A percentile compares a stretch with the other conserved stretches of the same genome.
These are phyloP conservation scores for Protomyces gravidus DNA, from an alignment of 1,139 yeast genomes.

Conservation along the genomic window DNA sequence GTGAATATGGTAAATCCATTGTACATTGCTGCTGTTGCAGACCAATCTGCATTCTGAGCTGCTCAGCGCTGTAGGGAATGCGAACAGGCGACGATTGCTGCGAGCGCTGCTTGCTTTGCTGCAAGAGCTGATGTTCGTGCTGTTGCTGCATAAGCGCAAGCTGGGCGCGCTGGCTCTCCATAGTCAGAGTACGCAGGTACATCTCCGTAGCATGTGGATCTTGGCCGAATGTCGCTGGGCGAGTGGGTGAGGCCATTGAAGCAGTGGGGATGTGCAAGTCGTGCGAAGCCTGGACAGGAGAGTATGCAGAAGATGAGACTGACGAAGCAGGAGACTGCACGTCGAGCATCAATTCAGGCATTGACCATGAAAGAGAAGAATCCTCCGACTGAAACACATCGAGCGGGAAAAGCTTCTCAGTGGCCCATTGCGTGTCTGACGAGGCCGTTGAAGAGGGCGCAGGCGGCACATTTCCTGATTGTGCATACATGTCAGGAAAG, in stretches of 20 bases:
- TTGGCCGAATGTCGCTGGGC: not conserved
- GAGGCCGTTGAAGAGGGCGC: not conserved
- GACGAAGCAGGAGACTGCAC: slow-evolving; percentile 17
- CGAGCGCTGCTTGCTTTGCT: not conserved
- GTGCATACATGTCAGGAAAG: slow-evolving; percentile 1
- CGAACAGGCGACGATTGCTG: not conserved
- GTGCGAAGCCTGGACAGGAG: slow-evolving; percentile 1
- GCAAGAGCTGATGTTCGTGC: not conserved
- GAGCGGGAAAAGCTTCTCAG: slow-evolving; percentile 22
- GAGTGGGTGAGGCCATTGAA: not conserved
- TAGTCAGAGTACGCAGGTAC: not conserved
- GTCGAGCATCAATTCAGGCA: slow-evolving; percentile 8
- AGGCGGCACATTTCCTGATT: not conserved
- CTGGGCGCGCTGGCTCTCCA: not conserved
- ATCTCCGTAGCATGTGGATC: not conserved
- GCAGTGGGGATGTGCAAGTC: not conserved
- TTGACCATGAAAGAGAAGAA: slow-evolving; percentile 2
- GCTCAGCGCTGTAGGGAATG: not conserved
- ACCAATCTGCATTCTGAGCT: not conserved
- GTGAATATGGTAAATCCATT: not conserved
- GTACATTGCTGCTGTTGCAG: not conserved
- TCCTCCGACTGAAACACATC: slow-evolving; percentile 1
- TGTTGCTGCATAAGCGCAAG: not conserved
- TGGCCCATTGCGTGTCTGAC: slow-evolving; percentile 6
- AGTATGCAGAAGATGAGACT: slow-evolving; percentile 9